A percentile compares a stretch with the other conserved stretches of the same genome.
Conservation (phyloP, 1,284 basidiomycete species). For the Sanghuangporus sanghuang region DNA sequence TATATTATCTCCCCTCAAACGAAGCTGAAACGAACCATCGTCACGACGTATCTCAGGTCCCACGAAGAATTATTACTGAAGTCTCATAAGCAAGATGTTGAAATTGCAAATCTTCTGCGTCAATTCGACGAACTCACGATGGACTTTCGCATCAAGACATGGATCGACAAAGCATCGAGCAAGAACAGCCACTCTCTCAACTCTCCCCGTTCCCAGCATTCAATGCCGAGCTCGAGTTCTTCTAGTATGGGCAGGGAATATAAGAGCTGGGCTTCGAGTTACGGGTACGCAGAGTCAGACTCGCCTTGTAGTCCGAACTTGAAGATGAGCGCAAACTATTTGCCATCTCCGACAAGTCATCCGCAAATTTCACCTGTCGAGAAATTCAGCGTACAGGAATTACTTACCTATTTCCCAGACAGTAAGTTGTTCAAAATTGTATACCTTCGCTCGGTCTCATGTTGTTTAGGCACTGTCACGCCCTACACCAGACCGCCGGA, state of each 20-base stretch:
- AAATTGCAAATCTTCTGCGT: slow-evolving; percentile 41
- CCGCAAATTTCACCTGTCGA: background rate
- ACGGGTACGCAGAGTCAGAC: slow-evolving; percentile 10
- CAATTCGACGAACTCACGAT: slow-evolving; percentile 42
- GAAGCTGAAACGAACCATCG: background rate
- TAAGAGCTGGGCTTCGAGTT: slow-evolving; percentile 11
- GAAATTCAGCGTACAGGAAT: slow-evolving; percentile 9
- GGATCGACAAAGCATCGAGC: slow-evolving; percentile 31
- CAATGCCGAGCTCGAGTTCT: slow-evolving; percentile 13
- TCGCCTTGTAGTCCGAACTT: slow-evolving; percentile 4
- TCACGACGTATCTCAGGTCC: slow-evolving; percentile 32
- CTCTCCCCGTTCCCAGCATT: slow-evolving; percentile 28
- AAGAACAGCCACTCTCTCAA: background rate
- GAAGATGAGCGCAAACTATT: slow-evolving; percentile 9
- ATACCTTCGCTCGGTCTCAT: background rate
- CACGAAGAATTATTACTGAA: slow-evolving; percentile 51
- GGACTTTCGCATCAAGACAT: slow-evolving; percentile 37
- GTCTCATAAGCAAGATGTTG: slow-evolving; percentile 41
- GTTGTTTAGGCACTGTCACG: slow-evolving; percentile 4
- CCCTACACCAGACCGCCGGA: slow-evolving; percentile 26
- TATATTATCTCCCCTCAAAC: background rate
- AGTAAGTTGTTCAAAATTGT: slow-evolving; percentile 4
- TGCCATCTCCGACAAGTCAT: slow-evolving; percentile 9
- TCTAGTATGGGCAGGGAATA: slow-evolving; percentile 8
- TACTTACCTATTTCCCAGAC: slow-evolving; percentile 11